phyloP scores from a whole-genome alignment of 2,329 filamentous ascomycete genomes.

The Xylariaceae sp. region DNA sequence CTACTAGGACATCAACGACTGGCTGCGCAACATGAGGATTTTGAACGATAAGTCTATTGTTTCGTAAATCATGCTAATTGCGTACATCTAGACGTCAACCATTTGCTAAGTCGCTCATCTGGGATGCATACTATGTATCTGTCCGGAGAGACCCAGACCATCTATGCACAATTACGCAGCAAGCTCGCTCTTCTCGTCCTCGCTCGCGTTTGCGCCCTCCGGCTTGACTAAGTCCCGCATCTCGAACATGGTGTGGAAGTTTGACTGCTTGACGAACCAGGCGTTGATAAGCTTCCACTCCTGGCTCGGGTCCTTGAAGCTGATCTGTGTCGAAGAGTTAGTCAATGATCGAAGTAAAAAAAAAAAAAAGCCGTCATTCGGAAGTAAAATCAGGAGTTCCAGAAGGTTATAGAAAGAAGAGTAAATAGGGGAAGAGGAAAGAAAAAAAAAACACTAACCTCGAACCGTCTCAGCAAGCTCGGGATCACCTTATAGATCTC shows the following conservation, averaged over 20 bases:
- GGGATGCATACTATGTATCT: too few species aligned
- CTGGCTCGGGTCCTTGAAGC: constrained; percentile 47
- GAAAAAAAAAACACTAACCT: constrained; percentile 36
- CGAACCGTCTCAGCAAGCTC: constrained; percentile 59
- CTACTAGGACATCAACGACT: too few species aligned
- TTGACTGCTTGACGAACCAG: constrained; percentile 59
- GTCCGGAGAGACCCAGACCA: too few species aligned
- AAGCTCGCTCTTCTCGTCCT: background rate
- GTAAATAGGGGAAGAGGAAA: background rate
- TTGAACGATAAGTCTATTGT: too few species aligned
- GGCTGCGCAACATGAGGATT: too few species aligned
- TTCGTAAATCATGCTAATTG: too few species aligned
- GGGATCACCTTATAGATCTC: constrained; percentile 63
- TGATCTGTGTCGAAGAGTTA: constrained; percentile 35
- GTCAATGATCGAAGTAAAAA: background rate
- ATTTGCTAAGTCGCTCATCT: too few species aligned
- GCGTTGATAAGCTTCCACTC: constrained; percentile 58
- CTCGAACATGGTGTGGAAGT: constrained; percentile 46
- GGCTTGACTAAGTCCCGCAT: constrained; percentile 39
- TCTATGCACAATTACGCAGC: background rate
- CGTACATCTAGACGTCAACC: too few species aligned
- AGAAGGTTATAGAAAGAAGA: background rate
- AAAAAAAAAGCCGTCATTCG: background rate
- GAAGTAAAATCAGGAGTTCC: background rate
- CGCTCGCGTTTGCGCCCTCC: constrained; percentile 6